phyloP scores from a whole-genome alignment of 805 yeast species.

The Wickerhamiella siamensis region DNA sequence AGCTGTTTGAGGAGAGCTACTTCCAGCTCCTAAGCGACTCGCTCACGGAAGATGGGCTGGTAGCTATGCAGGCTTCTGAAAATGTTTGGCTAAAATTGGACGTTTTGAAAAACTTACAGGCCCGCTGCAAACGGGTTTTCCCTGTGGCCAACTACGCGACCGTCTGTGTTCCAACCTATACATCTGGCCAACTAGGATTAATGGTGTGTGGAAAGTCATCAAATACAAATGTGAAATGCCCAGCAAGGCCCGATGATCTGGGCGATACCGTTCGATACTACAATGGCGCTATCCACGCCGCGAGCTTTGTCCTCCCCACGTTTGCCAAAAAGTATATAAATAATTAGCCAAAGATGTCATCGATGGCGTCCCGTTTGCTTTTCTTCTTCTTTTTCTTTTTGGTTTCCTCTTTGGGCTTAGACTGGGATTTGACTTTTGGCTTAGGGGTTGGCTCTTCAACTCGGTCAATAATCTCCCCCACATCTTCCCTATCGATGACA shows the following conservation, averaged over 20 bases:
- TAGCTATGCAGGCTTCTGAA: slow-evolving; percentile 72
- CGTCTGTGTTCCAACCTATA: slow-evolving; percentile 90
- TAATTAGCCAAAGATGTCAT: slow-evolving; percentile 51
- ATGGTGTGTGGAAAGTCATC: slow-evolving; percentile 84
- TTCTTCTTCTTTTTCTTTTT: slow-evolving; percentile 30
- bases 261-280: slow-evolving; percentile 67
- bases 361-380: slow-evolving; percentile 45
- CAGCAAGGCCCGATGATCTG: slow-evolving; percentile 48
- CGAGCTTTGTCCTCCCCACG: slow-evolving; percentile 82
- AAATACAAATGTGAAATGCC: slow-evolving; percentile 46
- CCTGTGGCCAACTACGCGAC: slow-evolving; percentile 85
- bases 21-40: slow-evolving; percentile 54
- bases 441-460: slow-evolving; percentile 3
- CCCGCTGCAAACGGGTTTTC: slow-evolving; percentile 71
- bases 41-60: slow-evolving; percentile 47
- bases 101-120: slow-evolving; percentile 66
- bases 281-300: slow-evolving; percentile 68
- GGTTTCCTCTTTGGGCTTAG: slow-evolving; percentile 9
- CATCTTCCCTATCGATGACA: slow-evolving; percentile 2
- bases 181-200: slow-evolving; percentile 96
- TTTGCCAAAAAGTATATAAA: slow-evolving; percentile 56
- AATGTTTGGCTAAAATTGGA: slow-evolving; percentile 85
- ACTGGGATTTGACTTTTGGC: neutral
- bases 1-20: slow-evolving; percentile 66
- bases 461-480: slow-evolving; percentile 4